Evolutionary conservation across 1,284 basidiomycete genomes (phyloP), one percentile per base, ranked within the genome.

Genomic region (Chalciporus piperatoides): DNA sequence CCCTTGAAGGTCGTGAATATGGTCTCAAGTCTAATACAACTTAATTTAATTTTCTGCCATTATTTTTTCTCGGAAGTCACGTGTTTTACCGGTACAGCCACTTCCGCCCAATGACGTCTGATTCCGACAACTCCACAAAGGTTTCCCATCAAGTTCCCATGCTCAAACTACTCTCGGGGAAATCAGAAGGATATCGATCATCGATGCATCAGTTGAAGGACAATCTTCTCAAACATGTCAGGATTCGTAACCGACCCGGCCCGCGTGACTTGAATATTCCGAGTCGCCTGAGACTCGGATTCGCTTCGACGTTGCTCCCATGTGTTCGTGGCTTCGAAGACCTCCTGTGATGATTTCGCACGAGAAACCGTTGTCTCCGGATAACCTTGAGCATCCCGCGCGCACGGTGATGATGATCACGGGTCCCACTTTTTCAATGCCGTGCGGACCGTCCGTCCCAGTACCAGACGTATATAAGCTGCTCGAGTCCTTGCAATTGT

Each of bases 361-460:
- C 30, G 44, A 55, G 12, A 28, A 19, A 25, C 19, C 4, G 25
- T 15, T 14, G n/a, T 32, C 44, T 25, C 38, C 30, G 25, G 40
- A 40, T 24, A 15, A 19, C n/a, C n/a, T 33, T 44, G 33, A 33
- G 21, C 15, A 6, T 39, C 10, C 36, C 15, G 24, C 23, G 14
- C 19, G 7, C n/a, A 43, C 33, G 12, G n/a, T 40, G 24, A 15
- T 27, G 12, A 21, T 33, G 38, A 42, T 54, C 55, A 47, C 14
- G 32, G 23, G 43, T 40, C 14, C 15, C 32, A 19, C 19, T 30
- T 9, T 37, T 21, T 33, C 24, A n/a, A 1, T 44, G 11, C 35
- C 46, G 38, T 35, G 42, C 37, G 47, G 57, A 24, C 50, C 41
- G 25, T 24, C 50, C 41, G 25, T 27, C 28, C 6, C 15, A 24